Evolutionary conservation across 305 asterid genomes (phyloP).

Genomic region (Fraxinus albicans): DNA sequence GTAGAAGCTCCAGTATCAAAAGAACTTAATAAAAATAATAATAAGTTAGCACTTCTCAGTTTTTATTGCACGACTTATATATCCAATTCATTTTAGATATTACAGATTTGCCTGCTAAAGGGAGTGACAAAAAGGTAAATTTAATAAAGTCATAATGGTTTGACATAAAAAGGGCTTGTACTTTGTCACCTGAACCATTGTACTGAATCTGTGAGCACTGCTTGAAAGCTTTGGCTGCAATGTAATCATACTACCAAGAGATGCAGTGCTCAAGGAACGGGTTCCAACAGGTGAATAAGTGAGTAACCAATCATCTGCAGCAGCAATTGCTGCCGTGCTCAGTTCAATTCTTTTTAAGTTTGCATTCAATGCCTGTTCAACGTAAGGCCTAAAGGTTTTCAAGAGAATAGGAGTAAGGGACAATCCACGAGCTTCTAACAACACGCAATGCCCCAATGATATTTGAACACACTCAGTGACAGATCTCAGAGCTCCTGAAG

Average conservation of each 20-base stretch:
- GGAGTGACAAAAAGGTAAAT: neutral
- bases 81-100: neutral
- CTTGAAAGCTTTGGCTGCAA: constrained; percentile 76
- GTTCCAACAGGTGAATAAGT: constrained; percentile 51
- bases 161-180: neutral
- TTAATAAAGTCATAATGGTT: neutral
- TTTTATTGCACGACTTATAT: neutral
- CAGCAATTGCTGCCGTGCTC: constrained; percentile 76
- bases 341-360: constrained; percentile 70
- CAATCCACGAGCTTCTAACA: constrained; percentile 78
- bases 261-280: constrained; percentile 52
- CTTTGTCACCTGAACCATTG: constrained; percentile 72
- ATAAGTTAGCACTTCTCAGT: neutral
- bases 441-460: constrained; percentile 69
- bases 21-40: neutral
- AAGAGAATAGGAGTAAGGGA: constrained; percentile 73
- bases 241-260: constrained; percentile 29
- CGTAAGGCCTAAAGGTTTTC: constrained; percentile 60
- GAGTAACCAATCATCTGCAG: constrained; percentile 81
- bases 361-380: constrained; percentile 69
- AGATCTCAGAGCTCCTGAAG: constrained; percentile 77
- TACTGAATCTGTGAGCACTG: constrained; percentile 74
- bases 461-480: constrained; percentile 78
- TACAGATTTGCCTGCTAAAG: neutral
- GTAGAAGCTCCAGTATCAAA: neutral